These are phyloP conservation scores for Cylindrodendrum hubeiense DNA, from an alignment of 2,329 filamentous ascomycete species.

Conservation along the genomic window DNA sequence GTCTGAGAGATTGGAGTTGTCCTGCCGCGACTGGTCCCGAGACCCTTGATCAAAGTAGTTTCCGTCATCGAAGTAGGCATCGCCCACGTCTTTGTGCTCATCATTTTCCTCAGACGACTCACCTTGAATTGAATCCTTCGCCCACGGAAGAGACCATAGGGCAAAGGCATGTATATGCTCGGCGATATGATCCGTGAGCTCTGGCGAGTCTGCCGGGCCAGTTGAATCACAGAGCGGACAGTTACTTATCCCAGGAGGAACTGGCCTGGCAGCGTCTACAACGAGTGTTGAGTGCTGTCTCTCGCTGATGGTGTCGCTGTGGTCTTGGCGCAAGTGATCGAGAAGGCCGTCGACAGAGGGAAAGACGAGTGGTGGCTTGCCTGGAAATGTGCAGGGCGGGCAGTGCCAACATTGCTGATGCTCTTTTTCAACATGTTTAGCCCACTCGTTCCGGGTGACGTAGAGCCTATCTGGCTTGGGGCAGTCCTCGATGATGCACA, in stretches of 20 bases:
- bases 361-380: too few relatives aligned
- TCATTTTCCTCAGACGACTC: too few relatives aligned
- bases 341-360: too few relatives aligned
- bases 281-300: too few relatives aligned
- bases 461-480: constrained; percentile 9
- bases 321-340: not conserved
- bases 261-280: not conserved
- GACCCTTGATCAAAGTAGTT: too few relatives aligned
- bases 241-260: not conserved
- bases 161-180: constrained; percentile 17
- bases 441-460: not conserved
- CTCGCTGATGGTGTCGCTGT: too few relatives aligned
- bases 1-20: too few relatives aligned
- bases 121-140: too few relatives aligned
- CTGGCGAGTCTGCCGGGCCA: constrained; percentile 6
- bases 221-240: constrained; percentile 9
- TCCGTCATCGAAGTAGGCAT: too few relatives aligned
- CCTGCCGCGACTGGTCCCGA: too few relatives aligned
- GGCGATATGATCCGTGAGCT: constrained; percentile 15
- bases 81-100: too few relatives aligned
- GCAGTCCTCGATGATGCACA: constrained; percentile 19
- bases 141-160: constrained; percentile 18
- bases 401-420: constrained; percentile 5
- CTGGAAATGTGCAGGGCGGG: not conserved
- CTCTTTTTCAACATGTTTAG: not conserved